phyloP scores from a whole-genome alignment of 2,329 filamentous ascomycete species.

The Trichoderma arundinaceum region DNA sequence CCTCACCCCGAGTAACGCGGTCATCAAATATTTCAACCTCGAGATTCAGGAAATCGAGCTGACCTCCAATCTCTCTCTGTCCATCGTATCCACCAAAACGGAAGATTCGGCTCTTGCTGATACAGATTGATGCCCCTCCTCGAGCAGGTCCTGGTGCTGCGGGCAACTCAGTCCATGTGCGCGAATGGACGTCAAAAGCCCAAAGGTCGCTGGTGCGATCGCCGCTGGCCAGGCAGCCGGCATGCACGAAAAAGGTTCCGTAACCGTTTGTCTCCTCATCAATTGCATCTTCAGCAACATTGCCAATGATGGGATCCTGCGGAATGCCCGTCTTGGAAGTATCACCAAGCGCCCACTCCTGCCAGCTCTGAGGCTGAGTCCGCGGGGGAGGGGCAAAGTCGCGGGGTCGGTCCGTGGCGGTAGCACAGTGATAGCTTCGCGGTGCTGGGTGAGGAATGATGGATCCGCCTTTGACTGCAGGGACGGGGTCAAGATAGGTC shows the following conservation, averaged over 20 bases:
- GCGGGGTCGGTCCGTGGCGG: slow-evolving; percentile 62
- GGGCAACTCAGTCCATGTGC: slow-evolving; percentile 71
- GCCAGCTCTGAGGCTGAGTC: slow-evolving; percentile 54
- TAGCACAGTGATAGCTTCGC: slow-evolving; percentile 73
- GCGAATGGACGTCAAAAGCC: slow-evolving; percentile 71
- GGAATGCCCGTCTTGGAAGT: slow-evolving; percentile 60
- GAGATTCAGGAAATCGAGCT: slow-evolving; percentile 69
- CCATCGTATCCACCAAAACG: slow-evolving; percentile 84
- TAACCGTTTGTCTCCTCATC: slow-evolving; percentile 67
- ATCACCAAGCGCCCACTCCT: slow-evolving; percentile 62
- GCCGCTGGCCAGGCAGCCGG: slow-evolving; percentile 70
- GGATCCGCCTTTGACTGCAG: slow-evolving; percentile 49
- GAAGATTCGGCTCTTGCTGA: slow-evolving; percentile 69
- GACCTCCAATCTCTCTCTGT: slow-evolving; percentile 69
- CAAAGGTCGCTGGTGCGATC: slow-evolving; percentile 72
- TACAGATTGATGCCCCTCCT: slow-evolving; percentile 70
- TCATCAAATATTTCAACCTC: slow-evolving; percentile 62
- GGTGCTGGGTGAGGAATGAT: slow-evolving; percentile 59
- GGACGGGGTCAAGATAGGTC: slow-evolving; percentile 66
- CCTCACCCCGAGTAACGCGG: slow-evolving; percentile 54
- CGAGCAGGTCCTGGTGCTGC: slow-evolving; percentile 70
- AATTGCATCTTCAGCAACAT: slow-evolving; percentile 61
- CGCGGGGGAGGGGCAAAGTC: slow-evolving; percentile 50
- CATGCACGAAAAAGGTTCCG: slow-evolving; percentile 76
- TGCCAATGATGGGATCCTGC: slow-evolving; percentile 64